Percentiles rank a stretch among this genome's conserved stretches.
These are phyloP conservation scores for Fomitiporia mediterranea DNA, from an alignment of 1,284 basidiomycete species.

Conservation along the genomic window DNA sequence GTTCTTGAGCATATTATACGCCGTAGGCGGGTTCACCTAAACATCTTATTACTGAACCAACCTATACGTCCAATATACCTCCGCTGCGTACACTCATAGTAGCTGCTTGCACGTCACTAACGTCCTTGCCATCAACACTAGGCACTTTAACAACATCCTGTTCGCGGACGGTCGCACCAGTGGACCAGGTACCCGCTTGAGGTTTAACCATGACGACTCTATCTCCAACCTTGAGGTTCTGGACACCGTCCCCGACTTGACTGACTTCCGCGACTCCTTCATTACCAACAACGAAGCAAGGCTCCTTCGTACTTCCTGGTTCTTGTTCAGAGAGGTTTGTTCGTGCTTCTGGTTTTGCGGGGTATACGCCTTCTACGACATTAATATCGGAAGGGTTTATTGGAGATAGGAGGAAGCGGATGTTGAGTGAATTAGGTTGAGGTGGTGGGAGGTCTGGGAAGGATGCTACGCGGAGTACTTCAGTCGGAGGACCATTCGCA, in stretches of 20 bases:
- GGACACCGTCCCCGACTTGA: slow-evolving; percentile 51
- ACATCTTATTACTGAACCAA: background rate
- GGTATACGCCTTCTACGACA: slow-evolving; percentile 79
- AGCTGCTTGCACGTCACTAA: slow-evolving; percentile 64
- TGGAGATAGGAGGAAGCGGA: slow-evolving; percentile 70
- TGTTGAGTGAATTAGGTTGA: slow-evolving; percentile 50
- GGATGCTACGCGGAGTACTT: slow-evolving; percentile 51
- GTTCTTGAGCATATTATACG: slow-evolving; percentile 73
- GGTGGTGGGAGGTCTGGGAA: slow-evolving; percentile 53
- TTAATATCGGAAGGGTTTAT: slow-evolving; percentile 81
- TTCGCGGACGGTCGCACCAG: slow-evolving; percentile 47
- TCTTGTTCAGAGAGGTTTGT: slow-evolving; percentile 34
- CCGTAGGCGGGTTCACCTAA: slow-evolving; percentile 80
- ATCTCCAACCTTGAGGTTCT: slow-evolving; percentile 51
- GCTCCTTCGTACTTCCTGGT: slow-evolving; percentile 29
- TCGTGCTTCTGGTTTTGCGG: slow-evolving; percentile 50
- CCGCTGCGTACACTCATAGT: slow-evolving; percentile 55
- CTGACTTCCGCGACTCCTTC: slow-evolving; percentile 73
- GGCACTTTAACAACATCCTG: slow-evolving; percentile 63
- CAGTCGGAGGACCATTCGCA: slow-evolving; percentile 51
- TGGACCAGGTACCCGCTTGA: slow-evolving; percentile 78
- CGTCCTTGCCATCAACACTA: slow-evolving; percentile 27
- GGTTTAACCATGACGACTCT: slow-evolving; percentile 69
- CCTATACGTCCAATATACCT: background rate
- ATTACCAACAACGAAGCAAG: slow-evolving; percentile 68